A percentile compares a stretch with the other conserved stretches of the same genome.
phyloP scores from a whole-genome alignment of 2,329 filamentous ascomycete genomes.

The Hysterium pulicare region DNA sequence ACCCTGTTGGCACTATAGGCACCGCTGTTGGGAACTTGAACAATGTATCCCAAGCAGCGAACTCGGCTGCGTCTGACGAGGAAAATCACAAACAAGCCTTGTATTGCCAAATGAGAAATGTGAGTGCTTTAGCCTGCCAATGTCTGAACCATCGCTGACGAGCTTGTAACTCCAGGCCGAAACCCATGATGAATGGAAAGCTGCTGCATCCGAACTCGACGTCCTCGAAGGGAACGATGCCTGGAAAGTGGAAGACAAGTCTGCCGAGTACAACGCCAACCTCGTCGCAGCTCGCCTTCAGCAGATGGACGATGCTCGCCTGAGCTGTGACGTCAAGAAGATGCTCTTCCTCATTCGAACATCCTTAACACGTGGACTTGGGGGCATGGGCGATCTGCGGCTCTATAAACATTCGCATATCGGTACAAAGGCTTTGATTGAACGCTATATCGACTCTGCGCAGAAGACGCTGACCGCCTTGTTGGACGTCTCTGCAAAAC shows the following conservation, averaged over 20 bases:
- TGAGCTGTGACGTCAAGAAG: conserved; percentile 65
- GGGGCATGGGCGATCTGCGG: conserved; percentile 78
- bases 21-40: conserved; percentile 30
- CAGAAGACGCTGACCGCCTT: conserved; percentile 70
- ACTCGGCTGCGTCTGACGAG: conserved; percentile 16
- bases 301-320: conserved; percentile 71
- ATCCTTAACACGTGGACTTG: conserved; percentile 73
- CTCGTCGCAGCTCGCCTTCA: conserved; percentile 67
- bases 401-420: conserved; percentile 82
- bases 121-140: conserved; percentile 39
- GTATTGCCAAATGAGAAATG: conserved; percentile 62
- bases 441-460: conserved; percentile 79
- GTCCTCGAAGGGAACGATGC: conserved; percentile 71
- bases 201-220: conserved; percentile 74
- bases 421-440: conserved; percentile 83
- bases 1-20: conserved; percentile 28
- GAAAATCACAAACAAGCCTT: conserved; percentile 56
- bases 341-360: conserved; percentile 84
- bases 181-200: conserved; percentile 68
- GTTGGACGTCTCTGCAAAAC: conserved; percentile 58
- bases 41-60: conserved; percentile 25
- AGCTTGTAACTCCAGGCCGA: conserved; percentile 54
- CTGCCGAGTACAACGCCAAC: conserved; percentile 67
- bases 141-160: conserved; percentile 8
- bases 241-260: conserved; percentile 71